Conservation (phyloP, 306 rosid species). For the Elaeagnus macrophylla region DNA sequence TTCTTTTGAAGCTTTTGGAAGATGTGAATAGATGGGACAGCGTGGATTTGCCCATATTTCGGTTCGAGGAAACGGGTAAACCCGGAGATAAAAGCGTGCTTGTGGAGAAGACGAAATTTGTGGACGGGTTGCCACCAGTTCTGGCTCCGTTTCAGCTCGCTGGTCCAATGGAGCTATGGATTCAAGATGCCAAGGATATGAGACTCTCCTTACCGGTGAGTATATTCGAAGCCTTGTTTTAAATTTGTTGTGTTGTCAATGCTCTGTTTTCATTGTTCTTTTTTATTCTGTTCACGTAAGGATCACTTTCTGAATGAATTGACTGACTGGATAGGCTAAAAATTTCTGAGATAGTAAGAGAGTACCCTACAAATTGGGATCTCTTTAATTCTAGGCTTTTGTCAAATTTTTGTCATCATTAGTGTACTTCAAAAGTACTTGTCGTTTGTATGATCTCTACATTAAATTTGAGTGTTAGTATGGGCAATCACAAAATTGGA, state of each 20-base stretch:
- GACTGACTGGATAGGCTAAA: too few relatives aligned
- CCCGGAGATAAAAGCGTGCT: constrained; percentile 27
- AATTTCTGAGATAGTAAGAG: too few relatives aligned
- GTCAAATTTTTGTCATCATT: too few relatives aligned
- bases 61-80: constrained; percentile 34
- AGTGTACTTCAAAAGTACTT: too few relatives aligned
- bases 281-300: too few relatives aligned
- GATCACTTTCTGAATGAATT: too few relatives aligned
- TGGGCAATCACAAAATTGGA: too few relatives aligned
- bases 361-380: too few relatives aligned
- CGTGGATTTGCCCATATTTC: constrained; percentile 77
- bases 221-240: background rate
- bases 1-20: constrained; percentile 82
- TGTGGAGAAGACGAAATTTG: constrained; percentile 32
- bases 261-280: too few relatives aligned
- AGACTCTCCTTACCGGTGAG: constrained; percentile 77
- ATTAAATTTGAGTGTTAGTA: too few relatives aligned
- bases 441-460: too few relatives aligned
- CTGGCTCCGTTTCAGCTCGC: constrained; percentile 87
- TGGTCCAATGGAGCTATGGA: constrained; percentile 97
- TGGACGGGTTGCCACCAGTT: constrained; percentile 51
- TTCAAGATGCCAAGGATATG: constrained; percentile 80
- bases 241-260: background rate
- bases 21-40: constrained; percentile 72
- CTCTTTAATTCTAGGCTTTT: too few relatives aligned